Percentiles rank a stretch among this genome's conserved stretches.
Conservation (phyloP, 139 green algal genomes). For the Chlamydomonas incerta region DNA sequence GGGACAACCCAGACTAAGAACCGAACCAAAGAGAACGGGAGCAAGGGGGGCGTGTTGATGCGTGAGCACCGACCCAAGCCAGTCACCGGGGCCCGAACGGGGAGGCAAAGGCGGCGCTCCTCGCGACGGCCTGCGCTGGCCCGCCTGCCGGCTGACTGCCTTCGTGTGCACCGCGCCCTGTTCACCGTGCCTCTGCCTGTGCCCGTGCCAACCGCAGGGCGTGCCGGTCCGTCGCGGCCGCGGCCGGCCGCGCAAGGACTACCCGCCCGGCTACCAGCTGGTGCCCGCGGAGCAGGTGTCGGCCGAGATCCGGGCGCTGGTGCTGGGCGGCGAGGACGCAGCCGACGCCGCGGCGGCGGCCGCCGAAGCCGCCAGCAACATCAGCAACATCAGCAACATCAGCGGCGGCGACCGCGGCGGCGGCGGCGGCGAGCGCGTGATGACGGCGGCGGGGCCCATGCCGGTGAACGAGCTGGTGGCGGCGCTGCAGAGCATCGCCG, state of each 20-base stretch:
- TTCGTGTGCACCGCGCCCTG: too few relatives aligned
- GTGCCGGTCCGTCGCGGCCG: conserved; percentile 3
- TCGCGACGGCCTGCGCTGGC: too few relatives aligned
- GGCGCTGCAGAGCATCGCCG: not conserved
- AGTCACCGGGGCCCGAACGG: too few relatives aligned
- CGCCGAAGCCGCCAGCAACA: not conserved
- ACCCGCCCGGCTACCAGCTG: conserved; percentile 20
- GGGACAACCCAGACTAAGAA: too few relatives aligned
- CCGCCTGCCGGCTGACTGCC: too few relatives aligned
- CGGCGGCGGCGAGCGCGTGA: not conserved
- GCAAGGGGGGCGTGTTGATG: too few relatives aligned
- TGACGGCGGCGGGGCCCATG: not conserved
- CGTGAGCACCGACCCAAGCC: too few relatives aligned
- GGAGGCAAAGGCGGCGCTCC: too few relatives aligned
- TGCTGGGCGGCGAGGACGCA: not conserved
- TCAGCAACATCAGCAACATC: too few relatives aligned
- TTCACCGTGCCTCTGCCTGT: too few relatives aligned
- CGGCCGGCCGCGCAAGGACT: conserved; percentile 37
- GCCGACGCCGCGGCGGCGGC: not conserved
- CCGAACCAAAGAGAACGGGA: too few relatives aligned
- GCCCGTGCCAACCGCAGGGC: not conserved
- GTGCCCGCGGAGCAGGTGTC: not conserved
- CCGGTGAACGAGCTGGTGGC: not conserved
- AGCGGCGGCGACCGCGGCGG: not conserved
- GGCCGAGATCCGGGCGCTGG: conserved; percentile 3